Evolutionary conservation across 2,329 filamentous ascomycete species (phyloP), one percentile per base, ranked within the genome.

Genomic region (Cytospora mali): DNA sequence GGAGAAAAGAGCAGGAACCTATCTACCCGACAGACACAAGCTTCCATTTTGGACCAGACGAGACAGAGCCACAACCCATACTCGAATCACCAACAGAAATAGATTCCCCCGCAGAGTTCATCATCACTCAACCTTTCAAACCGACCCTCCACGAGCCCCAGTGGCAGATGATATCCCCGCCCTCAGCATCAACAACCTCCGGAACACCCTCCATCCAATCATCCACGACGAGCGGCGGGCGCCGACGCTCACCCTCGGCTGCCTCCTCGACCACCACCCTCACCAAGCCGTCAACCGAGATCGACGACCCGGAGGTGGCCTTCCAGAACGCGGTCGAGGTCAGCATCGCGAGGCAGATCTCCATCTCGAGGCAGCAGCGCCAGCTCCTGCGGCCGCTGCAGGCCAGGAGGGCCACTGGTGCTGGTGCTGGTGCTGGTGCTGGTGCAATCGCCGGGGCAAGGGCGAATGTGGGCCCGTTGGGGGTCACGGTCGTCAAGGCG

Each of bases 301-400:
- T 72, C 13, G 79, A 81, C 35, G 77, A 80, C 31, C 58, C 73
- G 1, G 77, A 80, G 66, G 71, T 72, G 25, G 78, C 76, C 7
- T 73, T 84, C 16, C 80, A 81, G 66, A 80, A 80, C 50, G 84
- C 86, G 1, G 86, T 88, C 4, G 84, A 89, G 72, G 79, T 88
- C 52, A 89, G 86, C 1, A 89, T 90, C 67, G 87, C 87, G 0
- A 79, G 88, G 1, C 87, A 90, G 71, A 88, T 90, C 67, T 88
- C 84, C 67, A 77, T 90, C 28, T 88, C 86, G 14, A 77, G 82
- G 14, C 80, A 86, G 72, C 88, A 89, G 72, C 79, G 84, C 21
- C 81, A 83, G 69, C 75, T 88, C 66, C 75, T 89, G 21, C 79
- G 82, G 54, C 84, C 85, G 14, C 73, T 86, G 46, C 77, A 81